Evolutionary conservation across 768 basidiomycete species (phyloP).

Genomic region (Collybia sordida): DNA sequence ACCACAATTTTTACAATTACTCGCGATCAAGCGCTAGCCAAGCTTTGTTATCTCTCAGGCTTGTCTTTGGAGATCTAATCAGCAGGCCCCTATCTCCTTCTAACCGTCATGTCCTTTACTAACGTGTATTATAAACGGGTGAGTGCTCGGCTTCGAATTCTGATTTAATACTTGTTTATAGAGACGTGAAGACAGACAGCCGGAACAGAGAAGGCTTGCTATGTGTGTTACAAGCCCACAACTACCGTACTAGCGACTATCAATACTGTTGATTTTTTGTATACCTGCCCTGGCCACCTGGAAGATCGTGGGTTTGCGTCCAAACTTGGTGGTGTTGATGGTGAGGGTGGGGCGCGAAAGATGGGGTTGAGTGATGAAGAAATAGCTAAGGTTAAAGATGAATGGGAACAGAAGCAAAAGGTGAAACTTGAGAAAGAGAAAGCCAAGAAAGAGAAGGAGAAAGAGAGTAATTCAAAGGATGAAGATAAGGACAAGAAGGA

Average conservation of each 20-base stretch:
- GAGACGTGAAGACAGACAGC: constrained; percentile 51
- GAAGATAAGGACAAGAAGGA: constrained; percentile 30
- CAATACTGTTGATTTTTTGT: constrained; percentile 83
- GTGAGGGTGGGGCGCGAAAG: constrained; percentile 31
- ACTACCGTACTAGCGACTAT: constrained; percentile 83
- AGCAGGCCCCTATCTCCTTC: too few relatives aligned
- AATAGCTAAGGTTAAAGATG: constrained; percentile 73
- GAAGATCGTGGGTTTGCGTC: constrained; percentile 76
- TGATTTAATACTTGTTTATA: constrained; percentile 6
- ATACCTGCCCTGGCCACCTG: constrained; percentile 81
- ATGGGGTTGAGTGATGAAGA: constrained; percentile 61
- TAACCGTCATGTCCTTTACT: constrained; percentile 58
- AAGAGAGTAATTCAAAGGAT: constrained; percentile 35
- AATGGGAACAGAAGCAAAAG: constrained; percentile 77
- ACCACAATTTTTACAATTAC: constrained; percentile 1
- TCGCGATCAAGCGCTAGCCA: neutral
- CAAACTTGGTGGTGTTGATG: constrained; percentile 34
- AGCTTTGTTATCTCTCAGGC: too few relatives aligned
- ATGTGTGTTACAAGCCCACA: constrained; percentile 77
- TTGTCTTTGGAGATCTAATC: too few relatives aligned
- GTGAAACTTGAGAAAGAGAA: constrained; percentile 54
- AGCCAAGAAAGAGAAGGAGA: constrained; percentile 37
- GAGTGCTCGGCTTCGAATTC: constrained; percentile 25
- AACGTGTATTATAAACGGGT: constrained; percentile 93
- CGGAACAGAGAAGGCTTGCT: constrained; percentile 78